Conservation (phyloP, 139 green algal species). For the Micractinium sp. region DNA sequence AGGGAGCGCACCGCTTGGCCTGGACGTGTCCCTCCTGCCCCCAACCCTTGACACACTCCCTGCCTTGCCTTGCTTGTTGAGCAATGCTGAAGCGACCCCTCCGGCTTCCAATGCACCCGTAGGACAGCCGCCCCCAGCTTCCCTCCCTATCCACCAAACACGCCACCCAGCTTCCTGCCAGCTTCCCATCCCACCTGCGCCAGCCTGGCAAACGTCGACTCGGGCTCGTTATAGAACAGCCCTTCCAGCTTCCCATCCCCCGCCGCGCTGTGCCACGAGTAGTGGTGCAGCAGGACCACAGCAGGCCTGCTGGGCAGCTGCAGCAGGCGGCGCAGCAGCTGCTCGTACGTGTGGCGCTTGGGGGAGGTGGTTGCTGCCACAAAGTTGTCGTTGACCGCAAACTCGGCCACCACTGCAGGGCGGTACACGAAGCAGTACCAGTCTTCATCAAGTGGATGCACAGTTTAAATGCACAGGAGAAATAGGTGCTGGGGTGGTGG, state of each 20-base stretch:
- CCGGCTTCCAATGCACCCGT: too few relatives aligned
- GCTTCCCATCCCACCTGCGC: neutral
- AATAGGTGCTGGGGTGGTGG: too few relatives aligned
- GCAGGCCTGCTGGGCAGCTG: neutral
- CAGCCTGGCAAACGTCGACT: neutral
- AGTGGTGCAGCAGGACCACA: neutral
- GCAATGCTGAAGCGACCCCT: too few relatives aligned
- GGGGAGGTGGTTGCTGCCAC: neutral
- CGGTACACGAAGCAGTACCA: neutral
- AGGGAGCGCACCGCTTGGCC: too few relatives aligned
- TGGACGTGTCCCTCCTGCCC: too few relatives aligned
- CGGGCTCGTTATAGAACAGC: neutral
- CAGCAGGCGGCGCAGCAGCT: slow-evolving; percentile 5
- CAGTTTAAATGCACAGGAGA: too few relatives aligned
- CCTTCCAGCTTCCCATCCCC: neutral
- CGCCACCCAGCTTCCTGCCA: too few relatives aligned
- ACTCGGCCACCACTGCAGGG: neutral
- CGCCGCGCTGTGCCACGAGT: neutral
- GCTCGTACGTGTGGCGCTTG: neutral
- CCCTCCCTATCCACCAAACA: too few relatives aligned
- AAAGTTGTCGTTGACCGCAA: neutral
- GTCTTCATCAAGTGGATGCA: too few relatives aligned
- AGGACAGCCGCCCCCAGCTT: too few relatives aligned
- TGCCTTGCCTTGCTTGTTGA: too few relatives aligned
- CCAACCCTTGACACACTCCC: too few relatives aligned